Evolutionary conservation across 495 filamentous ascomycete genomes (phyloP), one percentile per base, ranked within the genome.

Genomic region (Diplogelasinospora grovesii): DNA sequence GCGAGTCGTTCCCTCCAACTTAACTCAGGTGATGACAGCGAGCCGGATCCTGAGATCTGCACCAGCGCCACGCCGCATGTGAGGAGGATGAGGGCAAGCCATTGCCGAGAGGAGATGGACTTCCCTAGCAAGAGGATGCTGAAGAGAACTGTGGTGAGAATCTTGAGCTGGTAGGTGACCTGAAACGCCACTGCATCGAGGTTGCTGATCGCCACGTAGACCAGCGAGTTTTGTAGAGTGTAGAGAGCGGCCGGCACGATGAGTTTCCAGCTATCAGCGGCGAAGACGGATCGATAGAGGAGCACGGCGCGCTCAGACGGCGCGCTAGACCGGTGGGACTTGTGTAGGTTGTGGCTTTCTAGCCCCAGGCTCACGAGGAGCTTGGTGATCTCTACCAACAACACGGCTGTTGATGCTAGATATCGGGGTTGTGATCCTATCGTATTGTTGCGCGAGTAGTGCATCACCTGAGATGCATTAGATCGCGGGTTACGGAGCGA

Each of bases 221-320:
- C 77, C 4, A 87, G 63, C 9, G 78, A 78, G 52, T 83, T 86
- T 31, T 85, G 75, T 18, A 85, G 51, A 0, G 82, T 83, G 51
- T 83, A 85, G 4, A 87, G 70, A 32, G 68, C 63, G 8, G 82
- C 83, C 4, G 83, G 83, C 18, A 86, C 73, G 3, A 79, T 77
- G 31, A 87, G 63, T 50, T 85, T 85, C 82, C 83, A 86, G 63
- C 81, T 80, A 48, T 86, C 83, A 15, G 73, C 71, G 7, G 80
- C 72, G 49, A 85, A 84, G 3, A 85, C 66, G 22, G 76, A 69
- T 41, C 65, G 65, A 33, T 56, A 65, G 5, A 85, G 66, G 29
- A 71, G 67, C 34, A 53, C 64, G 54, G 80, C 73, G 16, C 83
- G 64, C n/a, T 71, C 68, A 2, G 73, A 74, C 1, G 72, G 69